phyloP scores from a whole-genome alignment of 495 filamentous ascomycete genomes.

The Halenospora varia region DNA sequence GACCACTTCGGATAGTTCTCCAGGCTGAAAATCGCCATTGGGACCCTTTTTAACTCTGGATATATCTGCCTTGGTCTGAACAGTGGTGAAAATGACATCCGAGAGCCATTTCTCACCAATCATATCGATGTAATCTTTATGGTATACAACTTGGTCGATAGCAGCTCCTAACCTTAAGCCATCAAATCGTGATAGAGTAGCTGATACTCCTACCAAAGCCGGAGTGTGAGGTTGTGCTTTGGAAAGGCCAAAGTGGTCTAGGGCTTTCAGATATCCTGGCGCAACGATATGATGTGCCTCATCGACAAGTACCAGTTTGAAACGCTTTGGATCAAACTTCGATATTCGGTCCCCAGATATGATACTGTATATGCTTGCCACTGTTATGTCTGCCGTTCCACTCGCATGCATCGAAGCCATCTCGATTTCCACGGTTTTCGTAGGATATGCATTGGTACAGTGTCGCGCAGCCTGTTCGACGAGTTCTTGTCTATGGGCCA shows the following conservation, averaged over 20 bases:
- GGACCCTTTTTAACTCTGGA: slow-evolving; percentile 57
- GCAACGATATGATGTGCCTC: slow-evolving; percentile 98
- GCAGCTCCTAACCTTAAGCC: slow-evolving; percentile 82
- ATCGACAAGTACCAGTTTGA: slow-evolving; percentile 92
- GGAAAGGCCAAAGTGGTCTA: slow-evolving; percentile 72
- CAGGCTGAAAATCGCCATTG: slow-evolving; percentile 74
- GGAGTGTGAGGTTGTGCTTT: slow-evolving; percentile 52
- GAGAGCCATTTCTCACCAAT: slow-evolving; percentile 83
- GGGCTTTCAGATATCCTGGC: slow-evolving; percentile 62
- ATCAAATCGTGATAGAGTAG: slow-evolving; percentile 86
- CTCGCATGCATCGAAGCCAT: slow-evolving; percentile 74
- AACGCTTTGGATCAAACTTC: slow-evolving; percentile 75
- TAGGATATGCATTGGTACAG: slow-evolving; percentile 74
- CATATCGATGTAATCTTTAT: slow-evolving; percentile 97
- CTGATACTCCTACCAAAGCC: slow-evolving; percentile 84
- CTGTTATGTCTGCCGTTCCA: slow-evolving; percentile 82
- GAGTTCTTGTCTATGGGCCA: slow-evolving; percentile 91
- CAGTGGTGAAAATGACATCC: slow-evolving; percentile 88
- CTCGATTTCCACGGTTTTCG: slow-evolving; percentile 78
- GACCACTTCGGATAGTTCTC: slow-evolving; percentile 69
- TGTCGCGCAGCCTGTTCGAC: slow-evolving; percentile 90
- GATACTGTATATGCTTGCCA: slow-evolving; percentile 86
- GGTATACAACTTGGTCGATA: slow-evolving; percentile 95
- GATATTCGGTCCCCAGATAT: slow-evolving; percentile 64
- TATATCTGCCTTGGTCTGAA: slow-evolving; percentile 74